Percentiles rank a stretch among this genome's conserved stretches.
Conservation (phyloP, 306 rosid genomes). For the Corylus americana region DNA sequence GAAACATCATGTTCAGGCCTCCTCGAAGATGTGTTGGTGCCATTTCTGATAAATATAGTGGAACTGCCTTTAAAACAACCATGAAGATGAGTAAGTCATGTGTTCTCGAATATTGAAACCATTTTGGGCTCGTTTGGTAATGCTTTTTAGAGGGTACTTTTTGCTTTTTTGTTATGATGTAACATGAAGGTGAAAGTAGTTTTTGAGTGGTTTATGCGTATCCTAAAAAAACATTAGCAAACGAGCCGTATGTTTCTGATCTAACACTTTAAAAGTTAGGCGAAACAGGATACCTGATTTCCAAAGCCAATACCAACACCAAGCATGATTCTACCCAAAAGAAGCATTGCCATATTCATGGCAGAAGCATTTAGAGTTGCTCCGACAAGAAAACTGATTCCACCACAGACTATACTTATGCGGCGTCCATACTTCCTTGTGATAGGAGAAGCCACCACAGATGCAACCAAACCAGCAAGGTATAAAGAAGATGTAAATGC, state of each 20-base stretch:
- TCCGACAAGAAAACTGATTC: slow-evolving; percentile 72
- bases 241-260: not conserved
- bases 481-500: slow-evolving; percentile 91
- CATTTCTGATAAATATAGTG: slow-evolving; percentile 90
- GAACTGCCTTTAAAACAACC: slow-evolving; percentile 71
- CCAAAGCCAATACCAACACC: slow-evolving; percentile 97
- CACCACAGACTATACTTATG: slow-evolving; percentile 69
- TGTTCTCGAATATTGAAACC: not conserved
- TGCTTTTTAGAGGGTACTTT: too few species aligned
- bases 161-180: too few species aligned
- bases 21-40: slow-evolving; percentile 95
- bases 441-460: slow-evolving; percentile 74
- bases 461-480: slow-evolving; percentile 81
- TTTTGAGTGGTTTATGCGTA: too few species aligned
- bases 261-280: not conserved
- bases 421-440: slow-evolving; percentile 77
- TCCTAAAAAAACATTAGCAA: too few species aligned
- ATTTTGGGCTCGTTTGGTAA: too few species aligned
- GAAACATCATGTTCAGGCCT: slow-evolving; percentile 93
- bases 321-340: slow-evolving; percentile 84
- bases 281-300: slow-evolving; percentile 64
- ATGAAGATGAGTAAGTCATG: slow-evolving; percentile 23
- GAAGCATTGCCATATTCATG: slow-evolving; percentile 63
- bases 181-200: too few species aligned
- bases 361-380: slow-evolving; percentile 71